phyloP scores from a whole-genome alignment of 2,329 filamentous ascomycete genomes.

The Penicillium glabrum region DNA sequence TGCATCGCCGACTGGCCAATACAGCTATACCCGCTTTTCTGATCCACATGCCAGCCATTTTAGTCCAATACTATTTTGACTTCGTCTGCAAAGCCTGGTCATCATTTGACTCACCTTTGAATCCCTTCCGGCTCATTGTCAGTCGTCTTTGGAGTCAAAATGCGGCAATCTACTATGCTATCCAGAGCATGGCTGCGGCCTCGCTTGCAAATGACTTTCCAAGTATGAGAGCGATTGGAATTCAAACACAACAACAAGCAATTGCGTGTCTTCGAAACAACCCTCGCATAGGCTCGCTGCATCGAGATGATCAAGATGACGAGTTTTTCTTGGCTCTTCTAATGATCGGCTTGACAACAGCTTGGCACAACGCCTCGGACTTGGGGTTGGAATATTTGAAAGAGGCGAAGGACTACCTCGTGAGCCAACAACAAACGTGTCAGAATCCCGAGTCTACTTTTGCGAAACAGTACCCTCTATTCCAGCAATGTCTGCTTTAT shows the following conservation, averaged over 20 bases:
- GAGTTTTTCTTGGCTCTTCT: constrained; percentile 23
- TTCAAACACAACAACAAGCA: constrained; percentile 24
- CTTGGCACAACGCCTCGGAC: constrained; percentile 21
- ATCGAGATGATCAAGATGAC: constrained; percentile 19
- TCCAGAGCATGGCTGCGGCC: constrained; percentile 26
- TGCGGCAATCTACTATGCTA: constrained; percentile 25
- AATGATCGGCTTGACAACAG: constrained; percentile 22
- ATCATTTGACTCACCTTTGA: constrained; percentile 24
- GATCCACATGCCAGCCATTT: constrained; percentile 21
- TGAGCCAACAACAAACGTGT: constrained; percentile 15
- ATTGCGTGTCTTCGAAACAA: constrained; percentile 22
- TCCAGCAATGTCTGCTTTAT: constrained; percentile 22
- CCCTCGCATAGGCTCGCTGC: constrained; percentile 10
- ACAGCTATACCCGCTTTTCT: constrained; percentile 20
- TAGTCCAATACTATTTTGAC: constrained; percentile 25
- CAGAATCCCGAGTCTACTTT: constrained; percentile 15
- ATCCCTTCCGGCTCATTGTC: constrained; percentile 20
- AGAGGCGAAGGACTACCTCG: constrained; percentile 21
- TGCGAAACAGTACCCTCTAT: constrained; percentile 22
- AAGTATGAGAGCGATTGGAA: constrained; percentile 21
- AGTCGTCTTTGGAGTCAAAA: constrained; percentile 24
- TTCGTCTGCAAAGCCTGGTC: constrained; percentile 25
- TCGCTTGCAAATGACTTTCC: constrained; percentile 25
- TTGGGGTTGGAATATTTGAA: constrained; percentile 21
- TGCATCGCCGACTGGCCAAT: constrained; percentile 18